phyloP scores from a whole-genome alignment of 345 rosid genomes.

The Raphanus raphanistrum region DNA sequence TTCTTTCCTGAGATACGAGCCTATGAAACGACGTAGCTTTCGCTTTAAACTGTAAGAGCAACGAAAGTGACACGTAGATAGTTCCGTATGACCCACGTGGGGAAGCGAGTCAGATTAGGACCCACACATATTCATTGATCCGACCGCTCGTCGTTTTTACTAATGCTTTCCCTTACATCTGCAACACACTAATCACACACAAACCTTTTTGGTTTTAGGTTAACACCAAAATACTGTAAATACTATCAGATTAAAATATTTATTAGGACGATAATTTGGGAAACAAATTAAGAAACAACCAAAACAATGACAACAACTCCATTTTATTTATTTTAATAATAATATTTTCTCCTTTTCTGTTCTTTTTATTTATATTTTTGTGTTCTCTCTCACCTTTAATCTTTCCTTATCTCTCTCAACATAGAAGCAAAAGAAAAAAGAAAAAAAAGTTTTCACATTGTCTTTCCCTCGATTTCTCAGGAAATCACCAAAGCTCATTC shows the following conservation, averaged over 20 bases:
- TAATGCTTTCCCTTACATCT: background rate
- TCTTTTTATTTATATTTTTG: background rate
- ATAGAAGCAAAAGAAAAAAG: background rate
- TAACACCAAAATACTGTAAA: background rate
- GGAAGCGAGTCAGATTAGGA: background rate
- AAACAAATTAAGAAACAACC: background rate
- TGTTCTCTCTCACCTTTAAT: conserved; percentile 29
- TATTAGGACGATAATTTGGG: background rate
- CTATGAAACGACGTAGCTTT: conserved; percentile 11
- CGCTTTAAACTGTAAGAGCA: background rate
- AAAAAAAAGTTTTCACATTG: background rate
- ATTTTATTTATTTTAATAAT: conserved; percentile 4
- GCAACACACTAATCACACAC: conserved; percentile 7
- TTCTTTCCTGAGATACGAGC: background rate
- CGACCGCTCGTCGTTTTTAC: conserved; percentile 20
- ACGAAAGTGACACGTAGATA: conserved; percentile 18
- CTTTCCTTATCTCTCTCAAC: conserved; percentile 7
- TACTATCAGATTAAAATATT: background rate
- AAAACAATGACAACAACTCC: conserved; percentile 22
- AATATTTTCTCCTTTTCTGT: background rate
- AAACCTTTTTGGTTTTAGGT: conserved; percentile 9
- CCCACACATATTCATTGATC: conserved; percentile 18
- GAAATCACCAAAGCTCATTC: conserved; percentile 23
- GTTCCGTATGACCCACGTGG: conserved; percentile 23
- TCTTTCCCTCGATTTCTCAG: conserved; percentile 31